Evolutionary conservation across 345 rosid genomes (phyloP), one percentile per base, ranked within the genome.

Genomic region (Citrus medica): DNA sequence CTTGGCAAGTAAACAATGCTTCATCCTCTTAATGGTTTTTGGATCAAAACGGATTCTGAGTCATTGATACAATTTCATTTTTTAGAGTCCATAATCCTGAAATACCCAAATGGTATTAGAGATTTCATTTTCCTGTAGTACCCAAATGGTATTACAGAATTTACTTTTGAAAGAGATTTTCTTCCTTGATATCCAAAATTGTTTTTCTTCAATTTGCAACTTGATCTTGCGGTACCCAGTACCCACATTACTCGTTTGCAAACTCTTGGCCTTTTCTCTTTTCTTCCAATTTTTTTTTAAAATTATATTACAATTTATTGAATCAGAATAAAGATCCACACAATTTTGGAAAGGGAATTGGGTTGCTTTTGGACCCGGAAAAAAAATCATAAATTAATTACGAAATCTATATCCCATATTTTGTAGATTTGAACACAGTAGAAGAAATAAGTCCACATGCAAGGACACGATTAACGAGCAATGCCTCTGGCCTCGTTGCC

Each of bases 1-100:
- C 92, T 17, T 91, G 90, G 93, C 92, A 88, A 78, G 75, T 84
- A 27, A 80, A 86, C 62, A 79, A 75, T 67, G 53, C 22, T 77
- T 53, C 82, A 32, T 74, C 84, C 30, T 71, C 82, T 61, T 82
- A 62, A 35, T 24, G 6, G 6, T 65, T 56, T 60, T 46, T 7
- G 61, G 35, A 38, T 21, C 59, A 32, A 32, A 30, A 55, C 13
- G 19, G 24, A 22, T 65, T 75, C 7, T 48, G 32, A 28, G 28
- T 32, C 4, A 75, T 51, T 42, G 32, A 75, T 0, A 25, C 7
- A 38, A 37, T n/a, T 14, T 37, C 25, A 25, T 13, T 22, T 9
- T 46, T 3, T 10, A 38, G 73, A 12, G 37, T 48, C 30, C 48
- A 74, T 37, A 42, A 73, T 71, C 70, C 56, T 25, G 5, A 25